Conservation (phyloP, 2,329 filamentous ascomycete species). For the Chaetomiaceae sp. region DNA sequence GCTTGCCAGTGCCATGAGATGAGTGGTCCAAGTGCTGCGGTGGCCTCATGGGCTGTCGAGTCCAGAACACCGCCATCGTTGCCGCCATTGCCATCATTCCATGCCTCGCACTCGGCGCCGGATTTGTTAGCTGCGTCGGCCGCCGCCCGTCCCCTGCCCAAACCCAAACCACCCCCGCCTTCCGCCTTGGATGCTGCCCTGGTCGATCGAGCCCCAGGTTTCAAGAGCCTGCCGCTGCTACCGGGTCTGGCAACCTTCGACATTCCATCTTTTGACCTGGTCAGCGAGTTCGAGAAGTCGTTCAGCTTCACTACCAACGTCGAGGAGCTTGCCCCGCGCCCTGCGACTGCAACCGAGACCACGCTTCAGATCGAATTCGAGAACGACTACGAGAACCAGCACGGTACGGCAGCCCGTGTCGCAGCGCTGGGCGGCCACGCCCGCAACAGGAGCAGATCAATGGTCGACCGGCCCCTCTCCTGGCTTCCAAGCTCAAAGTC, state of each 20-base stretch:
- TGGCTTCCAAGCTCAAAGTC: constrained; percentile 50
- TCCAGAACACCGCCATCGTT: constrained; percentile 34
- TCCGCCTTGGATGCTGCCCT: constrained; percentile 13
- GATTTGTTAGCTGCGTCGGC: constrained; percentile 26
- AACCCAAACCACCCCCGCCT: constrained; percentile 12
- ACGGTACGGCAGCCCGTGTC: constrained; percentile 19
- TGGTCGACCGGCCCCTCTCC: constrained; percentile 47
- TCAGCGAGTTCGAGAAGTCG: constrained; percentile 45
- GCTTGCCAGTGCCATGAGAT: constrained; percentile 37
- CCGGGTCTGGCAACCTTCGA: constrained; percentile 41
- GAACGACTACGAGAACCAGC: background rate
- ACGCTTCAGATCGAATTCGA: background rate
- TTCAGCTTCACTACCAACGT: constrained; percentile 35
- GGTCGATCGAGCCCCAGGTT: constrained; percentile 25
- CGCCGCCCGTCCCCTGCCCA: constrained; percentile 20
- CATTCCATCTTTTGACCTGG: constrained; percentile 50
- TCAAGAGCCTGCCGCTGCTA: constrained; percentile 36
- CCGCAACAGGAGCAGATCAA: constrained; percentile 44
- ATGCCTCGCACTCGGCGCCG: constrained; percentile 34
- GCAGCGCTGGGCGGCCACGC: constrained; percentile 30
- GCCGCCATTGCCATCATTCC: too few species aligned
- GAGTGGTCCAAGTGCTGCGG: constrained; percentile 39
- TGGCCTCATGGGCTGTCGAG: constrained; percentile 38
- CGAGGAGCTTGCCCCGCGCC: background rate
- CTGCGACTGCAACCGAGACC: constrained; percentile 12